A percentile compares a stretch with the other conserved stretches of the same genome.
These are phyloP conservation scores for Schwanniomyces occidentalis DNA, from an alignment of 805 yeast species.

Conservation along the genomic window DNA sequence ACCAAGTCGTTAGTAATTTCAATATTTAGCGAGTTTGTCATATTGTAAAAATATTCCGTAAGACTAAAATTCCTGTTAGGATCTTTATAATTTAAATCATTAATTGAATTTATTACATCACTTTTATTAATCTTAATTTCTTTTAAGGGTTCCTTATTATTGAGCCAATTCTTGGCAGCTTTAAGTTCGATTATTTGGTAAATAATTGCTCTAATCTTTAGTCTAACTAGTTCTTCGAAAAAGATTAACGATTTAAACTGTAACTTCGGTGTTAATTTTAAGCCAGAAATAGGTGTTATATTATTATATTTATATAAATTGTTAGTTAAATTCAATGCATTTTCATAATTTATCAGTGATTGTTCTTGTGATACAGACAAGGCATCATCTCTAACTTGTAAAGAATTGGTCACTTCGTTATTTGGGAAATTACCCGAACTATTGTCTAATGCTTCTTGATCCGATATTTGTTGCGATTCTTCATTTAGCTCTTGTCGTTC, in stretches of 20 bases:
- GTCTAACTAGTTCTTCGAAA: conserved; percentile 19
- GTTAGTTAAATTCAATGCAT: conserved; percentile 5
- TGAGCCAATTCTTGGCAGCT: conserved; percentile 9
- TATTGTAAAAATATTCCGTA: conserved; percentile 1
- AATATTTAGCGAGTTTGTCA: conserved; percentile 2
- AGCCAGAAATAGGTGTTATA: conserved; percentile 6
- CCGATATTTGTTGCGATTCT: not conserved
- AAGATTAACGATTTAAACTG: conserved; percentile 15
- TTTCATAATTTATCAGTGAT: conserved; percentile 6
- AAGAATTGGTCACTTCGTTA: not conserved
- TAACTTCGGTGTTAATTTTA: conserved; percentile 9
- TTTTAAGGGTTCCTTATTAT: not conserved
- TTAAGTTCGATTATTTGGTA: conserved; percentile 13
- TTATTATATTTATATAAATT: conserved; percentile 7
- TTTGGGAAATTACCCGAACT: not conserved
- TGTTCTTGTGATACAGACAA: not conserved
- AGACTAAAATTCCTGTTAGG: not conserved
- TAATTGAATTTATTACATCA: conserved; percentile 14
- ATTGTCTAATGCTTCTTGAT: not conserved
- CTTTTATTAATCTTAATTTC: conserved; percentile 1
- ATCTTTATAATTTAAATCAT: conserved; percentile 2
- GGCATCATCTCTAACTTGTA: not conserved
- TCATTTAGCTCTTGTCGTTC: not conserved
- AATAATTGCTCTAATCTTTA: conserved; percentile 15
- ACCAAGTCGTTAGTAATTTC: conserved; percentile 1